A percentile compares a stretch with the other conserved stretches of the same genome.
Evolutionary conservation across 2,329 filamentous ascomycete species (phyloP).

Genomic region (Fusarium irregulare): DNA sequence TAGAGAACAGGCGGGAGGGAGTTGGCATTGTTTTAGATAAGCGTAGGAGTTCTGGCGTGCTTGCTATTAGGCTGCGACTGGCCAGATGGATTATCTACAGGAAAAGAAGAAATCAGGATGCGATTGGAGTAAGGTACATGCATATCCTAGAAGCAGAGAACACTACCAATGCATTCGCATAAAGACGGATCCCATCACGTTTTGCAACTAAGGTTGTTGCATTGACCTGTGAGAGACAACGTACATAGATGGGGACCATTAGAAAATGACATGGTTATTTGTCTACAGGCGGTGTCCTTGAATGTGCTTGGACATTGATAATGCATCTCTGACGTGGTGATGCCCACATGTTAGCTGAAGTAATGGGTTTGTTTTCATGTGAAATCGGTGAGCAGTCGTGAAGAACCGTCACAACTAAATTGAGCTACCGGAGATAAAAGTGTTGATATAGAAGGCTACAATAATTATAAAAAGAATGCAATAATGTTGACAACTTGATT

Average conservation of each 20-base stretch:
- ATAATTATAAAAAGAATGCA: rapidly evolving
- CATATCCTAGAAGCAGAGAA: not conserved
- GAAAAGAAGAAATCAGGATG: not conserved
- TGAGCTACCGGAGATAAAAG: no score
- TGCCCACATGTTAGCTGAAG: not conserved
- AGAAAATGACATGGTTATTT: not conserved
- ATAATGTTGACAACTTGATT: not conserved
- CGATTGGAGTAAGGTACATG: not conserved
- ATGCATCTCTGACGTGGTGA: no score
- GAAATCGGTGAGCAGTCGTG: not conserved
- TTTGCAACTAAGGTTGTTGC: not conserved
- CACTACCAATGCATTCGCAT: not conserved
- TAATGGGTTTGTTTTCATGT: not conserved
- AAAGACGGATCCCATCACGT: not conserved
- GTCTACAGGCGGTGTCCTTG: not conserved
- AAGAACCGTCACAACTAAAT: not conserved
- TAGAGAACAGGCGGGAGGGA: not conserved
- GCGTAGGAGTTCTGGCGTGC: slow-evolving; percentile 28
- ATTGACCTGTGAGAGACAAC: not conserved
- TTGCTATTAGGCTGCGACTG: slow-evolving; percentile 18
- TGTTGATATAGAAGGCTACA: rapidly evolving
- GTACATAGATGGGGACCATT: no score
- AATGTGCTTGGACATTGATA: not conserved
- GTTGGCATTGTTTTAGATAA: not conserved
- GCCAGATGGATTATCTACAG: not conserved